Conservation (phyloP, 257 asterid genomes). For the Nicotiana obtusifolia region DNA sequence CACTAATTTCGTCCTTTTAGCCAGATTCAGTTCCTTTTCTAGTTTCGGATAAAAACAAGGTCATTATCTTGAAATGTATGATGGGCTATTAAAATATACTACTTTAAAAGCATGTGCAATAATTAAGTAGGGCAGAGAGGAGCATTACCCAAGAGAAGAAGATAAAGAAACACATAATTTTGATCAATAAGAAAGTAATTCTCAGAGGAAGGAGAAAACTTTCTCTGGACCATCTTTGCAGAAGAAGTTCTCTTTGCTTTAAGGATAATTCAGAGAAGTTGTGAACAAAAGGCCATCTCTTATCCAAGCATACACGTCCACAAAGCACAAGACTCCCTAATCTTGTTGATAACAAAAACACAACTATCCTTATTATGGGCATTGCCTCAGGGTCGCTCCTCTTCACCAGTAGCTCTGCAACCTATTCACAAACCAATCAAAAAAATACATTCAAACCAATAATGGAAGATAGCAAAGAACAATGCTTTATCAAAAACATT, state of each 20-base stretch:
- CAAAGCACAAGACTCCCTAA: conserved; percentile 76
- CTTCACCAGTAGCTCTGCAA: conserved; percentile 60
- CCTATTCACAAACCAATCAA: conserved; percentile 28
- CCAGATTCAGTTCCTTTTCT: background rate
- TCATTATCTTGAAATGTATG: too few species aligned
- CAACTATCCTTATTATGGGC: conserved; percentile 37
- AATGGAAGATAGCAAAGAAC: background rate
- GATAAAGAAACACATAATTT: conserved; percentile 37
- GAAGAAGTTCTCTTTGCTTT: conserved; percentile 56
- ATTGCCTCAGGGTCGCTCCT: conserved; percentile 44
- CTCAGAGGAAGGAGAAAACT: conserved; percentile 48
- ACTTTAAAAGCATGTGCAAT: background rate
- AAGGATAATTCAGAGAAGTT: conserved; percentile 56
- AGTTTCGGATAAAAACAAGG: background rate
- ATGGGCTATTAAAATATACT: background rate
- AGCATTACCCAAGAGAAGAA: conserved; percentile 58
- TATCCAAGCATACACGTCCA: conserved; percentile 51
- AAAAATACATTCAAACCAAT: background rate
- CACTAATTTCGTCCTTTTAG: background rate
- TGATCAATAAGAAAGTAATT: conserved; percentile 40
- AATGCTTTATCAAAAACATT: background rate
- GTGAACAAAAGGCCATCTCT: conserved; percentile 71
- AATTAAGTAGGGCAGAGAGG: background rate
- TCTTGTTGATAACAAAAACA: conserved; percentile 53
- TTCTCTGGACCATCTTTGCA: conserved; percentile 62